A percentile compares a stretch with the other conserved stretches of the same genome.
Conservation (phyloP, 345 rosid species). For the Mangifera indica region DNA sequence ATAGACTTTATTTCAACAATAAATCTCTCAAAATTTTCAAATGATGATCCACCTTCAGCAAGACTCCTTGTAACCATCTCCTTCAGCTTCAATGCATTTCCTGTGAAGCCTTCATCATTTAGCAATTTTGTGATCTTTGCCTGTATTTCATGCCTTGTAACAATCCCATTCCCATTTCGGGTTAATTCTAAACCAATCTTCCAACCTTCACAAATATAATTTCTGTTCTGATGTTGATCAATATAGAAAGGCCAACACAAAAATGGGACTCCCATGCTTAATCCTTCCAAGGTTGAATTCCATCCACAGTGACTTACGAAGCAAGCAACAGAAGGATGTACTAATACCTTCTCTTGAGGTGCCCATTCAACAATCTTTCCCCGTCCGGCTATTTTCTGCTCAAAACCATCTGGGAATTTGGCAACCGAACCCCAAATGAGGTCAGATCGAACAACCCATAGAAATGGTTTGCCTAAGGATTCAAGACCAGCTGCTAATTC, state of each 20-base stretch:
- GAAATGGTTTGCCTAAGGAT: slow-evolving; percentile 24
- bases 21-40: slow-evolving; percentile 26
- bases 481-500: slow-evolving; percentile 42
- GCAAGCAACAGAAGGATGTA: slow-evolving; percentile 29
- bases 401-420: slow-evolving; percentile 25
- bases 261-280: slow-evolving; percentile 34
- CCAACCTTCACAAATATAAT: slow-evolving; percentile 31
- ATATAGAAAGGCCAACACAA: slow-evolving; percentile 39
- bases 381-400: slow-evolving; percentile 12
- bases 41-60: slow-evolving; percentile 34
- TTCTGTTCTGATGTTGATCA: slow-evolving; percentile 35
- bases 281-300: slow-evolving; percentile 38
- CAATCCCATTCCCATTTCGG: slow-evolving; percentile 28
- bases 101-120: slow-evolving; percentile 14
- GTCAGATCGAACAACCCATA: slow-evolving; percentile 35
- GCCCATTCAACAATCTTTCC: slow-evolving; percentile 35
- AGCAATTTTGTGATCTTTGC: slow-evolving; percentile 20
- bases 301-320: slow-evolving; percentile 43
- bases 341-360: slow-evolving; percentile 35
- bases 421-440: background rate
- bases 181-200: slow-evolving; percentile 20
- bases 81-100: slow-evolving; percentile 25
- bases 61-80: slow-evolving; percentile 27
- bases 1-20: slow-evolving; percentile 6
- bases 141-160: slow-evolving; percentile 27